These are phyloP conservation scores for Linnemannia zychae DNA, from an alignment of 192 early-diverging fungal species.

Conservation along the genomic window DNA sequence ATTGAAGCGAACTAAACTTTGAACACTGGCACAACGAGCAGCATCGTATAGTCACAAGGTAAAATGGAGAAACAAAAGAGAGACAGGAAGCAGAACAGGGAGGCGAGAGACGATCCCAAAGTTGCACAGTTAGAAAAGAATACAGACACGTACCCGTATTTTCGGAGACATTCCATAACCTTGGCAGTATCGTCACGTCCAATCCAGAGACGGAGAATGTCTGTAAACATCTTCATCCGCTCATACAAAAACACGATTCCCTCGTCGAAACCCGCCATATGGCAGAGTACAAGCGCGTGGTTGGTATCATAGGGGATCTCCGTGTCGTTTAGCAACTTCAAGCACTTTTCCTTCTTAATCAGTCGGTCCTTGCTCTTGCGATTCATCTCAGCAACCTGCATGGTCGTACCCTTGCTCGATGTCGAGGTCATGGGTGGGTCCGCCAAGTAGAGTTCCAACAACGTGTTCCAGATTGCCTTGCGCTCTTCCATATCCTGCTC, in stretches of 20 bases:
- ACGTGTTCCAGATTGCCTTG: constrained; percentile 88
- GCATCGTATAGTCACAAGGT: no score
- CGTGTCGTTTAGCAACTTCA: constrained; percentile 78
- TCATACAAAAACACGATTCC: constrained; percentile 93
- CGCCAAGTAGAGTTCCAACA: constrained; percentile 88
- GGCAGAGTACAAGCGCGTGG: constrained; percentile 92
- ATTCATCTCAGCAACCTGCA: constrained; percentile 48
- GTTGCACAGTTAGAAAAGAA: not conserved
- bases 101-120: no score
- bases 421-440: constrained; percentile 33
- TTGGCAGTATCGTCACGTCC: constrained; percentile 75
- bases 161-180: constrained; percentile 72
- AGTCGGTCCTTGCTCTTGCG: constrained; percentile 51
- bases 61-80: not conserved
- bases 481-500: constrained; percentile 71
- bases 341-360: constrained; percentile 69
- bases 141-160: constrained; percentile 67
- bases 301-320: constrained; percentile 85
- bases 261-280: constrained; percentile 84
- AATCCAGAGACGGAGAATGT: constrained; percentile 80
- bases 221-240: constrained; percentile 81
- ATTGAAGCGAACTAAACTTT: no score
- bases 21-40: no score
- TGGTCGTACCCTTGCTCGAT: constrained; percentile 21
- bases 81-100: no score